Evolutionary conservation across 1,139 yeast genomes (phyloP), one percentile per base, ranked within the genome.

Genomic region (Geotrichum restrictum): DNA sequence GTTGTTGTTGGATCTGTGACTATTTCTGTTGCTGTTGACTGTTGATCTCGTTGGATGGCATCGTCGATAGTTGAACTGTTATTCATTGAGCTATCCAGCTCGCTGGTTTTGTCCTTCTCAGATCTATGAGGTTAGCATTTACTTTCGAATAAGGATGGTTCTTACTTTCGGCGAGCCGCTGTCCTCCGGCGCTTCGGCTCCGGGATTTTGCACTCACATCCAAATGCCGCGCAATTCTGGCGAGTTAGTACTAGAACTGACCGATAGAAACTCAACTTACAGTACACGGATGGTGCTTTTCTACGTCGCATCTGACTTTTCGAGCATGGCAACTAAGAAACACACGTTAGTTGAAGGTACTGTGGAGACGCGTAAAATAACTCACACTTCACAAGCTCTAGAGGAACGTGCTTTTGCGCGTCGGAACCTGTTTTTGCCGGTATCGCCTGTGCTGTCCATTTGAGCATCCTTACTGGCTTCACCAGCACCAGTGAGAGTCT

Each of bases 221-320:
- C 86, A 69, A 84, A 84, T 1, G 89, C 85, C 49, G 82, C 77
- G 64, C 91, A 84, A 66, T 84, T 84, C 69, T 65, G 48, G 19
- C 19, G 44, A 11, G 39, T 33, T 32, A 39, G 33, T 29, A 8
- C 5, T 22, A 14, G 21, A 22, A 8, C 3, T 16, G 13, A 11
- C 13, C 16, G 8, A 24, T 10, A 11, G 4, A 18, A 13, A 10
- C 16, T 14, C 11, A 19, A 62, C 69, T 36, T 59, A 65, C 69
- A 32, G 89, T 82, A 64, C 91, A 84, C 2, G 91, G 91, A 61
- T 82, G 81, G 62, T 83, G 86, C 49, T 81, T 80, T 56, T 72
- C 83, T 74, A 80, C 89, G 59, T 80, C 82, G 63, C 84, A 83
- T 36, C 91, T 74, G 14, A 83, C 91, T 64, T 84, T 84, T 41